phyloP scores from a whole-genome alignment of 768 basidiomycete genomes.

The Dioszegia hungarica region DNA sequence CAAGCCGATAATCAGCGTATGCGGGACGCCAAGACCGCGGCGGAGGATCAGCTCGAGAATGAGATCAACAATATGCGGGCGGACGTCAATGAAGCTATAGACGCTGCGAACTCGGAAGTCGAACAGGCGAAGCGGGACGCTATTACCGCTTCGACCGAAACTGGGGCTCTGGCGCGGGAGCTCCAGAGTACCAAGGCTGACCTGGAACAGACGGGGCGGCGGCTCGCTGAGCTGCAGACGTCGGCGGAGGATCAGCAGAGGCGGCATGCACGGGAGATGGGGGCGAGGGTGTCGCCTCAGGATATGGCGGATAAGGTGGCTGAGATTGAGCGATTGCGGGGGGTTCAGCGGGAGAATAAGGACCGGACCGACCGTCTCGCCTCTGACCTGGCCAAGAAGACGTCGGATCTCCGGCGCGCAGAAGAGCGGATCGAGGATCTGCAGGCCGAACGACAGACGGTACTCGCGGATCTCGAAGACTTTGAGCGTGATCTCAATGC shows the following conservation, averaged over 20 bases:
- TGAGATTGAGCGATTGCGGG: neutral
- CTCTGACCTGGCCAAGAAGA: neutral
- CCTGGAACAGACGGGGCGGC: constrained; percentile 4
- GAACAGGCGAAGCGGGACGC: constrained; percentile 8
- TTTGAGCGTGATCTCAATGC: constrained; percentile 32
- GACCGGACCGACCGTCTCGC: neutral
- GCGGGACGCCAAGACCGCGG: constrained; percentile 4
- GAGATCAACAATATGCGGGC: constrained; percentile 20
- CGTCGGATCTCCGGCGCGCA: neutral
- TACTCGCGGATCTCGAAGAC: constrained; percentile 20
- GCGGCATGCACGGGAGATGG: neutral
- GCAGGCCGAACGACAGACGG: constrained; percentile 11
- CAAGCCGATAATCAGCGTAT: constrained; percentile 23
- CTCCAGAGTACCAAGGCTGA: neutral
- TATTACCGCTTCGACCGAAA: neutral
- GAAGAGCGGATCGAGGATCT: neutral
- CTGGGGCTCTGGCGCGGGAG: neutral
- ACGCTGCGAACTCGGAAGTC: constrained; percentile 11
- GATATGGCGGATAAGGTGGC: neutral
- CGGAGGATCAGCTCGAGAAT: constrained; percentile 19
- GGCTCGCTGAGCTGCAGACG: constrained; percentile 1
- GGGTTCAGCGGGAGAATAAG: neutral
- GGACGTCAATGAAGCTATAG: constrained; percentile 13
- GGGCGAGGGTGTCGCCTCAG: neutral
- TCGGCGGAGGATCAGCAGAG: neutral